These are phyloP conservation scores for Mallotus japonicus DNA, from an alignment of 441 rosid species.

Conservation along the genomic window DNA sequence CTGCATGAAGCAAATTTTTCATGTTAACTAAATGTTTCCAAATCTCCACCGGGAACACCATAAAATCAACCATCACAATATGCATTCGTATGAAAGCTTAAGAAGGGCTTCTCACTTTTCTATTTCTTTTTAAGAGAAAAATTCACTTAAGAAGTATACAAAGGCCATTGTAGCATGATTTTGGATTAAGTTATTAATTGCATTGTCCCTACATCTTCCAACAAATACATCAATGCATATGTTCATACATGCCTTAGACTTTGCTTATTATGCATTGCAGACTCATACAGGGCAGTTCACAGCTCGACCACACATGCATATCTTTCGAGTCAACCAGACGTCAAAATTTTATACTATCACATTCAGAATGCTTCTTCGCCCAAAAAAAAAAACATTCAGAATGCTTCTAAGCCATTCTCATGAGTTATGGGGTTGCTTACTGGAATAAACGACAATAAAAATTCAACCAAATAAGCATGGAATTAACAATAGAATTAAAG, in stretches of 20 bases:
- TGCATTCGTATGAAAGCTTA: background rate
- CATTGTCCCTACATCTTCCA: too few species aligned
- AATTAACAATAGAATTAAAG: background rate
- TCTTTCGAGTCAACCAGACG: too few species aligned
- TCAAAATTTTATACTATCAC: background rate
- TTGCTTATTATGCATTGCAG: too few species aligned
- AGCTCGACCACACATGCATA: too few species aligned
- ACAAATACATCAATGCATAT: too few species aligned
- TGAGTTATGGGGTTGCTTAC: too few species aligned
- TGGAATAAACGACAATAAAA: background rate
- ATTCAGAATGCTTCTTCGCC: background rate
- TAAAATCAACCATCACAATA: background rate
- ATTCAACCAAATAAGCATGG: background rate
- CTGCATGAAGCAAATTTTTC: conserved; percentile 29
- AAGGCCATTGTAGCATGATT: too few species aligned
- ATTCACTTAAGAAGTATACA: background rate
- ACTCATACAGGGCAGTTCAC: too few species aligned
- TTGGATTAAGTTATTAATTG: too few species aligned
- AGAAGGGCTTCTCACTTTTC: background rate
- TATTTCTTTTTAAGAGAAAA: background rate
- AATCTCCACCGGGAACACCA: background rate
- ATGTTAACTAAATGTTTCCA: background rate
- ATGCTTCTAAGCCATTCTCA: too few species aligned
- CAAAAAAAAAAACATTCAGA: too few species aligned
- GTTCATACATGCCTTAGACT: too few species aligned